These are phyloP conservation scores for Fusarium pseudograminearum DNA, from an alignment of 2,329 filamentous ascomycete genomes.

Conservation along the genomic window DNA sequence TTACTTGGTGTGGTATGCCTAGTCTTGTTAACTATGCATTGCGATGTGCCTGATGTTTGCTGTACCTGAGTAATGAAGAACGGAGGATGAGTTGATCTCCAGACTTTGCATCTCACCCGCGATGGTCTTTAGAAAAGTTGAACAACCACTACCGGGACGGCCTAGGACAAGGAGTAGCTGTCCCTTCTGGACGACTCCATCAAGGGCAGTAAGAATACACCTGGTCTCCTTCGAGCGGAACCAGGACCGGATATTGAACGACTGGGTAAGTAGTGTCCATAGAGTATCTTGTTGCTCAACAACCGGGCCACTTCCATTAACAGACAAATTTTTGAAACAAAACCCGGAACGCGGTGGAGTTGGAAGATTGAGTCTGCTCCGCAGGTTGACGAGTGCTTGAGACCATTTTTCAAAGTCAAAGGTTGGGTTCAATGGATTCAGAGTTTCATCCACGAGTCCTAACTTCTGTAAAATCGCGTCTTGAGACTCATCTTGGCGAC, in stretches of 20 bases:
- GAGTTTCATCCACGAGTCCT: neutral
- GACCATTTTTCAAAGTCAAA: conserved; percentile 9
- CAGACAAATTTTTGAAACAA: conserved; percentile 66
- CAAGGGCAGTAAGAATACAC: conserved; percentile 72
- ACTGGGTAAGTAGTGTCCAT: conserved; percentile 67
- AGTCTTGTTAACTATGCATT: neutral
- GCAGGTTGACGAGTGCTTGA: neutral
- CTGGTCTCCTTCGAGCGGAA: conserved; percentile 61
- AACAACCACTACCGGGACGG: conserved; percentile 73
- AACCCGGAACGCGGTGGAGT: conserved; percentile 13
- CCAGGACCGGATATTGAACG: conserved; percentile 56
- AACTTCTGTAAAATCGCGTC: neutral
- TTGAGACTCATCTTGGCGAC: too few relatives aligned
- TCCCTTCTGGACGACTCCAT: conserved; percentile 72
- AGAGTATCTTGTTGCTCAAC: conserved; percentile 78
- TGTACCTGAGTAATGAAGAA: conserved; percentile 71
- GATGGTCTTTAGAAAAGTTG: conserved; percentile 72
- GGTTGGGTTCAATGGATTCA: conserved; percentile 1
- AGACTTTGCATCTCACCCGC: conserved; percentile 70
- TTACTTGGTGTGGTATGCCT: conserved; percentile 59
- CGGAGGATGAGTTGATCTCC: conserved; percentile 61
- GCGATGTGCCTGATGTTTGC: too few relatives aligned
- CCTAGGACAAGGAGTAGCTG: conserved; percentile 78
- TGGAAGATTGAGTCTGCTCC: neutral
- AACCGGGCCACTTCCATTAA: conserved; percentile 74